A percentile compares a stretch with the other conserved stretches of the same genome.
Evolutionary conservation across 371 early-diverging fungal genomes (phyloP).

Genomic region (Actinomortierella wolfii): DNA sequence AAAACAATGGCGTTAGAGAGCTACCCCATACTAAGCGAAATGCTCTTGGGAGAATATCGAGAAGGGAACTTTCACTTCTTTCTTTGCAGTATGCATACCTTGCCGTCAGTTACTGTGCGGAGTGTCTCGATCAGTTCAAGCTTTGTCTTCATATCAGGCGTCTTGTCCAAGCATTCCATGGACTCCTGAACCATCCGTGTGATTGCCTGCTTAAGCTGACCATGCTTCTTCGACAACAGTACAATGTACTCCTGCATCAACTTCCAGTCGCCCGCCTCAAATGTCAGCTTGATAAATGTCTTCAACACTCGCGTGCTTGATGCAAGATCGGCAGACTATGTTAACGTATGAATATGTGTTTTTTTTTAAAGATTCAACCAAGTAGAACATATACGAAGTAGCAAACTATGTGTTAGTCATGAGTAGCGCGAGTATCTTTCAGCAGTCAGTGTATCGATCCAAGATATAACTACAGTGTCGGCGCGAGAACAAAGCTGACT

Average conservation of each 20-base stretch:
- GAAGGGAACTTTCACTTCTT: too few relatives aligned
- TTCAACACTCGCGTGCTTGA: conserved; percentile 90
- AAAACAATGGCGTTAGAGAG: too few relatives aligned
- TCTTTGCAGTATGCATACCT: conserved; percentile 75
- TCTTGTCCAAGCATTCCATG: conserved; percentile 85
- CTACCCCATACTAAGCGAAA: too few relatives aligned
- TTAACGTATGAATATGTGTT: background rate
- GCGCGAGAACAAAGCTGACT: background rate
- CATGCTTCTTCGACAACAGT: conserved; percentile 93
- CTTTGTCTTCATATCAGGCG: conserved; percentile 81
- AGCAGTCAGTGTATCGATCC: too few relatives aligned
- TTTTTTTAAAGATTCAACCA: too few relatives aligned
- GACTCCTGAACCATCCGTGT: conserved; percentile 94
- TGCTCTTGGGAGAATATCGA: too few relatives aligned
- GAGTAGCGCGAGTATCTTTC: too few relatives aligned
- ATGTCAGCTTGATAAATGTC: conserved; percentile 78
- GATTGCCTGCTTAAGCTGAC: conserved; percentile 93
- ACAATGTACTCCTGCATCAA: conserved; percentile 89
- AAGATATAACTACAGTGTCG: too few relatives aligned
- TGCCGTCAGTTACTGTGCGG: conserved; percentile 96
- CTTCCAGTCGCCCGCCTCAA: conserved; percentile 81
- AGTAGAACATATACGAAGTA: background rate
- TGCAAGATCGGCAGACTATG: conserved; percentile 80
- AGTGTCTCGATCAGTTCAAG: conserved; percentile 93
- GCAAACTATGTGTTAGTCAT: too few relatives aligned